Conservation (phyloP, 202 grass and related monocot genomes). For the Dendrocalamus latiflorus region DNA sequence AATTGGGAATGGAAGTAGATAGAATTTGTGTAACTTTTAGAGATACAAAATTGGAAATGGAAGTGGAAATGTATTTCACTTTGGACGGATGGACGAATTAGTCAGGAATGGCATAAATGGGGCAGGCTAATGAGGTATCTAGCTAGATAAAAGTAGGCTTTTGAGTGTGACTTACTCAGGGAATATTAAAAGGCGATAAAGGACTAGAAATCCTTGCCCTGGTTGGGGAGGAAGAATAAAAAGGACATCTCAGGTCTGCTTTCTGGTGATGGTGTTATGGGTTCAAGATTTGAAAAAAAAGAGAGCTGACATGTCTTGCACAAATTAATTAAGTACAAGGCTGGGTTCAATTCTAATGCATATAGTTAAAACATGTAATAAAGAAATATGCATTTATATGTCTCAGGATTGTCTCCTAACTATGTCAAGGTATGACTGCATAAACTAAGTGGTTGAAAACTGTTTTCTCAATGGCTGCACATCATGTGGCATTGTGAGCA, state of each 20-base stretch:
- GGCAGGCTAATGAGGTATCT: neutral
- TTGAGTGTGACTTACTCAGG: neutral
- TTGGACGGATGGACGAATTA: neutral
- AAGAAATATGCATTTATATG: too few relatives aligned
- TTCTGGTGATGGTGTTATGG: too few relatives aligned
- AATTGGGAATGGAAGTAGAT: neutral
- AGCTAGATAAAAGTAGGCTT: neutral
- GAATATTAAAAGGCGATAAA: neutral
- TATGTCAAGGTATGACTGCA: too few relatives aligned
- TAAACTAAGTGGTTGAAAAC: too few relatives aligned
- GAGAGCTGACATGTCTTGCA: too few relatives aligned
- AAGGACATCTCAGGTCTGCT: neutral
- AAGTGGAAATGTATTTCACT: neutral
- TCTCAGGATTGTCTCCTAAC: too few relatives aligned
- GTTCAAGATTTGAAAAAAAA: too few relatives aligned
- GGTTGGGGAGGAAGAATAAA: neutral
- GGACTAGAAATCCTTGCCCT: neutral
- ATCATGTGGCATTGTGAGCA: too few relatives aligned
- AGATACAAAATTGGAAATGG: neutral
- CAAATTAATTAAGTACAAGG: too few relatives aligned
- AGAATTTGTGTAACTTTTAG: neutral
- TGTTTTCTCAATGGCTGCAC: too few relatives aligned
- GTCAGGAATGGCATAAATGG: neutral
- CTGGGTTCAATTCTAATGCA: too few relatives aligned
- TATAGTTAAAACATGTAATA: too few relatives aligned